Conservation (phyloP, 148 eudicot genomes). For the Vaccinium corymbosum region DNA sequence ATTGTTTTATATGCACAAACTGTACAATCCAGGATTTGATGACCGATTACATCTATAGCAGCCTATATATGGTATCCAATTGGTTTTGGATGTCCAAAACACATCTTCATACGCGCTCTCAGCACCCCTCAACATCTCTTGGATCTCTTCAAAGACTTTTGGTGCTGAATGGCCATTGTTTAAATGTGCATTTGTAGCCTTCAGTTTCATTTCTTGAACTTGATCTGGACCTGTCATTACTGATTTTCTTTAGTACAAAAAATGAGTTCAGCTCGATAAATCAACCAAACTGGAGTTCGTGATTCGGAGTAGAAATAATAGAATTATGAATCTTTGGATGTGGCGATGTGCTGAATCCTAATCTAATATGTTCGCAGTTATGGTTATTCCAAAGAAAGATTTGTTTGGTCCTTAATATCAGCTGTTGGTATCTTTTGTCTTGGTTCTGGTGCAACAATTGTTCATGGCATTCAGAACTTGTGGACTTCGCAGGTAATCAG, state of each 20-base stretch:
- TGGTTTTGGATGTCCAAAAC: background rate
- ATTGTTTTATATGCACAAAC: background rate
- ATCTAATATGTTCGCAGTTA: conserved; percentile 50
- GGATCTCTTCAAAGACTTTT: background rate
- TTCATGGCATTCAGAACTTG: conserved; percentile 85
- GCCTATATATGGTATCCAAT: background rate
- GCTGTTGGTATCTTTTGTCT: conserved; percentile 99
- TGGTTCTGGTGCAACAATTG: conserved; percentile 95
- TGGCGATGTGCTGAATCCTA: conserved; percentile 7
- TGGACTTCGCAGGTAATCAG: conserved; percentile 71
- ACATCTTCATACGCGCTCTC: background rate
- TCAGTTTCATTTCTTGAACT: background rate
- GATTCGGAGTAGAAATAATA: background rate
- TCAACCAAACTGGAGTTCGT: conserved; percentile 6
- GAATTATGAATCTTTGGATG: background rate
- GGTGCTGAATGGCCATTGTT: background rate
- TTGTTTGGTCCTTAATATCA: conserved; percentile 98
- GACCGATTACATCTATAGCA: background rate
- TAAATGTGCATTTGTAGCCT: background rate
- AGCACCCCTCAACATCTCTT: background rate
- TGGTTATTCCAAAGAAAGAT: conserved; percentile 96
- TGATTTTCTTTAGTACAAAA: background rate
- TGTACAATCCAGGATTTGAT: background rate
- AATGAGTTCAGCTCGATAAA: background rate
- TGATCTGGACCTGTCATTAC: background rate